Percentiles rank a stretch among this genome's conserved stretches.
Conservation (phyloP, 2,329 filamentous ascomycete genomes). For the Trichoderma aggressivum region DNA sequence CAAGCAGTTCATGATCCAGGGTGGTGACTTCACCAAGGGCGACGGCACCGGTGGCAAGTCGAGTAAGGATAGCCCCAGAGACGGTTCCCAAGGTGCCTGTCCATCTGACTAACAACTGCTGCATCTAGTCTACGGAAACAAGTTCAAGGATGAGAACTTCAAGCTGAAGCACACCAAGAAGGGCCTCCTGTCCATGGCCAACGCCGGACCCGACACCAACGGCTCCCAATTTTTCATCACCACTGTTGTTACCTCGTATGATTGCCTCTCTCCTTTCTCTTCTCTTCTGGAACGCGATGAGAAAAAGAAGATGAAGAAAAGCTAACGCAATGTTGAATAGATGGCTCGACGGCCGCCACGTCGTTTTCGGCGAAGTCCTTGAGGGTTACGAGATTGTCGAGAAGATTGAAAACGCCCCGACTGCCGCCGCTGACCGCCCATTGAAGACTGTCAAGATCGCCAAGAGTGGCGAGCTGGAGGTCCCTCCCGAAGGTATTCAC, state of each 20-base stretch:
- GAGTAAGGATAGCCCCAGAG: constrained; percentile 49
- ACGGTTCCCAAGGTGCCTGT: background rate
- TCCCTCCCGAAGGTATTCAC: constrained; percentile 89
- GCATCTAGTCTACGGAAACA: constrained; percentile 68
- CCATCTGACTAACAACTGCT: background rate
- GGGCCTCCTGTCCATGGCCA: constrained; percentile 81
- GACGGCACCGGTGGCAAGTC: constrained; percentile 84
- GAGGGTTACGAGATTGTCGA: constrained; percentile 80
- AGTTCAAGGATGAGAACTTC: constrained; percentile 90
- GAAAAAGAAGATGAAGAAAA: constrained; percentile 11
- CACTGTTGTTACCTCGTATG: constrained; percentile 71
- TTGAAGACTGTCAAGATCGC: constrained; percentile 67
- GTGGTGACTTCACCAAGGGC: constrained; percentile 80
- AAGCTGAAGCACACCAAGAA: constrained; percentile 89
- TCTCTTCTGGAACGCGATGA: background rate
- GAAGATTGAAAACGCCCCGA: constrained; percentile 71
- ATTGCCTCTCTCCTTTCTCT: background rate
- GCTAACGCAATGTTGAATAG: constrained; percentile 35
- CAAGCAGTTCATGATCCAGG: constrained; percentile 89
- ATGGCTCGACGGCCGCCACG: constrained; percentile 81
- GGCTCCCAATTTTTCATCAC: constrained; percentile 92
- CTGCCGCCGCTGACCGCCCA: constrained; percentile 66
- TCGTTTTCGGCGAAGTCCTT: constrained; percentile 85
- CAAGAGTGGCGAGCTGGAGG: constrained; percentile 80
- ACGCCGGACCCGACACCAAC: constrained; percentile 81